phyloP scores from a whole-genome alignment of 257 asterid species.

The Capsicum chinense region DNA sequence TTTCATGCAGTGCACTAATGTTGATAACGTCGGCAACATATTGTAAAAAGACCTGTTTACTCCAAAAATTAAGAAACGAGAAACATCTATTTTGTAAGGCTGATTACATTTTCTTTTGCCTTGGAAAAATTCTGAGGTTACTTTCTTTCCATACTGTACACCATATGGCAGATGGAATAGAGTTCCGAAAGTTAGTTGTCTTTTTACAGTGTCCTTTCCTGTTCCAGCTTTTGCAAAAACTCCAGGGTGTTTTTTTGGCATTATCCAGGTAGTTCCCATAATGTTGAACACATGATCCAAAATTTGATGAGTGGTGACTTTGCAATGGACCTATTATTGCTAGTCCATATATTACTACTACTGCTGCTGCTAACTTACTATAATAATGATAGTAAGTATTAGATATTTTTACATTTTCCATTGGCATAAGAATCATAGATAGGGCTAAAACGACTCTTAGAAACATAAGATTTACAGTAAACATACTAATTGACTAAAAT shows the following conservation, averaged over 20 bases:
- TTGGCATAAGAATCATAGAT: neutral
- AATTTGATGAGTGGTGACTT: conserved; percentile 17
- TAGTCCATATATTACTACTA: neutral
- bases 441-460: neutral
- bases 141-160: neutral
- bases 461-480: neutral
- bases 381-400: neutral
- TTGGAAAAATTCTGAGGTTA: neutral
- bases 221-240: neutral
- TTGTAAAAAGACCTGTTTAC: conserved; percentile 7
- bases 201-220: neutral
- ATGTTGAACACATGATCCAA: conserved; percentile 6
- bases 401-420: neutral
- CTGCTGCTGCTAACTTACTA: neutral
- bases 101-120: neutral
- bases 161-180: neutral
- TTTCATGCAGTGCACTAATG: conserved; percentile 1
- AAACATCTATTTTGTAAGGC: neutral
- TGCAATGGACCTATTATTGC: neutral
- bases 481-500: neutral
- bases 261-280: conserved; percentile 11
- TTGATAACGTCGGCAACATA: neutral
- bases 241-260: neutral
- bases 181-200: conserved; percentile 8
- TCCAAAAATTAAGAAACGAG: neutral